These are phyloP conservation scores for Cladorrhinum sp. DNA, from an alignment of 2,329 filamentous ascomycete genomes.

Conservation along the genomic window DNA sequence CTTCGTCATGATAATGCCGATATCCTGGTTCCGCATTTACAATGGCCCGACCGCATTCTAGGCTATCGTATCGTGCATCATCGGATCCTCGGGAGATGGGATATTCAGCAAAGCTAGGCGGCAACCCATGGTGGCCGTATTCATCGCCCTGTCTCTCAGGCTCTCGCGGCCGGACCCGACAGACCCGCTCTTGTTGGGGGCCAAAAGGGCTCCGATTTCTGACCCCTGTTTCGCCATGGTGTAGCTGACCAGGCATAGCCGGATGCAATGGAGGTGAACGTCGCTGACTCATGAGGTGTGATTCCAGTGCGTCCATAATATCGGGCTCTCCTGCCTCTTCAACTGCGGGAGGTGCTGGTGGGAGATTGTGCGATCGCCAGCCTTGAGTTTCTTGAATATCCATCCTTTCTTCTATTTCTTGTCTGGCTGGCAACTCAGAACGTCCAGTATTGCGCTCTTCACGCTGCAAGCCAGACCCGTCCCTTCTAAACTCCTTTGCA, in stretches of 20 bases:
- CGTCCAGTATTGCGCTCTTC: constrained; percentile 27
- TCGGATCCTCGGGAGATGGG: constrained; percentile 16
- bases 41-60: constrained; percentile 10
- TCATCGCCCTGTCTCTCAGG: not conserved
- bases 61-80: constrained; percentile 15
- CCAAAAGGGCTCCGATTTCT: not conserved
- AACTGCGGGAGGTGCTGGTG: constrained; percentile 3
- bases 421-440: not conserved
- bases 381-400: not conserved
- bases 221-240: not conserved
- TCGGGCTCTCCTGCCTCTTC: constrained; percentile 18
- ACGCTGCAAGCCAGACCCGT: constrained; percentile 30
- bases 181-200: not conserved
- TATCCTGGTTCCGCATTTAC: constrained; percentile 30
- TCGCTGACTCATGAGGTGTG: constrained; percentile 23
- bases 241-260: not conserved
- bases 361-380: not conserved
- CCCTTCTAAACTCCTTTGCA: constrained; percentile 26
- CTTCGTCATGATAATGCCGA: constrained; percentile 34
- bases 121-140: constrained; percentile 1
- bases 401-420: constrained; percentile 1
- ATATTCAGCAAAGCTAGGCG: constrained; percentile 4
- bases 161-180: not conserved
- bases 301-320: constrained; percentile 28
- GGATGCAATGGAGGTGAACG: not conserved